A percentile compares a stretch with the other conserved stretches of the same genome.
phyloP scores from a whole-genome alignment of 345 rosid genomes.

The Triadica sebifera region DNA sequence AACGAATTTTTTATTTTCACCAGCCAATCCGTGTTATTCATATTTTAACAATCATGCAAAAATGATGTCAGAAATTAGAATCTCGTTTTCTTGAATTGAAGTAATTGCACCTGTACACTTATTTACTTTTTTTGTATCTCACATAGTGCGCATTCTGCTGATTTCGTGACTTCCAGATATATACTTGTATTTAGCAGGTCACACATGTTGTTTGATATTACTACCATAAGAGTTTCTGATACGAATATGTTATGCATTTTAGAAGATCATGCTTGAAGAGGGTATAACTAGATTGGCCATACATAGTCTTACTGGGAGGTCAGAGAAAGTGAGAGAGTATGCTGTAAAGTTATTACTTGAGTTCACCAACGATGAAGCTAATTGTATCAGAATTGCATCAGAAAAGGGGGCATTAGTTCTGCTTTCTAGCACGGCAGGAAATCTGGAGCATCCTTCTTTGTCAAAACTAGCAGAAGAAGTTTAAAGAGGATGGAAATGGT shows the following conservation, averaged over 20 bases:
- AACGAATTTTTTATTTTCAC: no score
- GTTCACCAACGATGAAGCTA: conserved; percentile 37
- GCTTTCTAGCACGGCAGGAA: conserved; percentile 42
- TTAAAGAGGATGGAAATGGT: conserved; percentile 34
- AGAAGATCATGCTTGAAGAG: conserved; percentile 45
- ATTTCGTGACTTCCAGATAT: background rate
- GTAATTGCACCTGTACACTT: background rate
- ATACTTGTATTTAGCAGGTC: background rate
- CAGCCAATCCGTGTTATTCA: no score
- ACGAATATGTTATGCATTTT: conserved; percentile 5
- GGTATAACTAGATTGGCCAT: conserved; percentile 43
- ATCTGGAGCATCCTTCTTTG: conserved; percentile 38
- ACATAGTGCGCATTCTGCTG: background rate
- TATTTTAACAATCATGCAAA: no score
- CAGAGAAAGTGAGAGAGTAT: conserved; percentile 40
- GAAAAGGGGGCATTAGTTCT: conserved; percentile 50
- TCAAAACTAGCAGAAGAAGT: conserved; percentile 43
- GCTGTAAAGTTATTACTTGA: conserved; percentile 42
- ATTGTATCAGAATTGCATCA: conserved; percentile 34
- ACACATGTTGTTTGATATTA: background rate
- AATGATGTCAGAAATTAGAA: no score
- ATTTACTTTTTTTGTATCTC: background rate
- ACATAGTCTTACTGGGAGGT: conserved; percentile 42
- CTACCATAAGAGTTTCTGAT: conserved; percentile 4
- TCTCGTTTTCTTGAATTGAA: no score